Conservation (phyloP, 2,329 filamentous ascomycete genomes). For the Epichloe glyceriae region DNA sequence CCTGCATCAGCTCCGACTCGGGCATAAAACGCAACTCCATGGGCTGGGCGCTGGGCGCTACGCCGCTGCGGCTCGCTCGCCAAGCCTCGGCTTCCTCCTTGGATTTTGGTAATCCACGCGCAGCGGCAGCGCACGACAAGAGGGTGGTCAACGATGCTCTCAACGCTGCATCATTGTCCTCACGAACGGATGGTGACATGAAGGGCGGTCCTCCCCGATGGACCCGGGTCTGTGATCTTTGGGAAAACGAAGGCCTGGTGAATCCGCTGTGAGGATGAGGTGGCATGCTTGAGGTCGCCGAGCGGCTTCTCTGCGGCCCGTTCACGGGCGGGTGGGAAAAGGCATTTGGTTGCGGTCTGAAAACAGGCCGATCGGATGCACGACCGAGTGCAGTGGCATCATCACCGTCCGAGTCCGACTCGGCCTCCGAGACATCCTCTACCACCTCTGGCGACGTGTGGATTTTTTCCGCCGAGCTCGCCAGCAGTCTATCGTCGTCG, state of each 20-base stretch:
- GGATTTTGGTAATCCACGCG: constrained; percentile 63
- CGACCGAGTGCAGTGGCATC: constrained; percentile 69
- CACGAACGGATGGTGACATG: constrained; percentile 62
- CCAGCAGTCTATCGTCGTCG: constrained; percentile 59
- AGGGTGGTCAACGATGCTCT: constrained; percentile 89
- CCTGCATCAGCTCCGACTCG: constrained; percentile 44
- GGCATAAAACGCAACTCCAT: constrained; percentile 47
- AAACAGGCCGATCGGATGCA: constrained; percentile 40
- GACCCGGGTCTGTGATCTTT: constrained; percentile 33
- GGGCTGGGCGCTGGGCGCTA: constrained; percentile 36
- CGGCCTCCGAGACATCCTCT: constrained; percentile 33
- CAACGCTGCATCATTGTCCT: constrained; percentile 85
- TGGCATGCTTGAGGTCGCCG: constrained; percentile 34
- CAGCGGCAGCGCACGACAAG: constrained; percentile 86
- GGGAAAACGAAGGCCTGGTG: constrained; percentile 35
- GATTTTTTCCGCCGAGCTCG: constrained; percentile 44
- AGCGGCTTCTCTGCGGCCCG: constrained; percentile 34
- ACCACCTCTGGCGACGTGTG: constrained; percentile 23
- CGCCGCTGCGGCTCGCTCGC: constrained; percentile 20
- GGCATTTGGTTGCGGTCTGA: constrained; percentile 82
- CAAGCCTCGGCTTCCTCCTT: constrained; percentile 31
- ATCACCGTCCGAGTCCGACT: constrained; percentile 50
- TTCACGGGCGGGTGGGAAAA: constrained; percentile 69
- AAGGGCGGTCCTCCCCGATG: constrained; percentile 43
- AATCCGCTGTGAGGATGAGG: constrained; percentile 37